Conservation (phyloP, 345 rosid species). For the Citrus trifoliata region DNA sequence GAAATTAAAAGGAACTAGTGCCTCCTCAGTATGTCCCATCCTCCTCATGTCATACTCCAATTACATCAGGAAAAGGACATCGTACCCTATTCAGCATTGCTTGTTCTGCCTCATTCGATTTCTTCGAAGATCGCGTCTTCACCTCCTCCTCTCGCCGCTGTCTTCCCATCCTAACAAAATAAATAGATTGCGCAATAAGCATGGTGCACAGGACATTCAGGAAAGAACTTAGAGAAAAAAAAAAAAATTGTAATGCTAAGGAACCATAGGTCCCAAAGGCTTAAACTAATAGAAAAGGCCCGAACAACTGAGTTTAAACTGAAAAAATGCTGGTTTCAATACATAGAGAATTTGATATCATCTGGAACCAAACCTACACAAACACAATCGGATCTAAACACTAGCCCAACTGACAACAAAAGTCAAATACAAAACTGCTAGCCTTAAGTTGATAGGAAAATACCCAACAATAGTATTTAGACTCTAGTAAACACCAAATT, state of each 20-base stretch:
- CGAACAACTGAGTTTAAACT: background rate
- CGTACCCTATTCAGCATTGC: constrained; percentile 71
- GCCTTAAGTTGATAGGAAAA: background rate
- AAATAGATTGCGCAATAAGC: background rate
- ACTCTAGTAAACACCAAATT: background rate
- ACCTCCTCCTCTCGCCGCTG: constrained; percentile 95
- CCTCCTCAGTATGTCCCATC: background rate
- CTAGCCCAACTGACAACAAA: background rate
- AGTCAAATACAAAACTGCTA: background rate
- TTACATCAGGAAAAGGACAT: constrained; percentile 13
- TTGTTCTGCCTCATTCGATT: constrained; percentile 77
- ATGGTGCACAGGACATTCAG: background rate
- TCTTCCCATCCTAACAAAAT: constrained; percentile 73
- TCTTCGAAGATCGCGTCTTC: constrained; percentile 77
- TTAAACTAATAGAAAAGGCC: background rate
- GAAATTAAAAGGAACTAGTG: background rate
- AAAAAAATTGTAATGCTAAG: background rate
- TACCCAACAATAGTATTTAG: background rate
- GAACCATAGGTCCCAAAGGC: background rate
- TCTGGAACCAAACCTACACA: background rate
- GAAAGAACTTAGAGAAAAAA: background rate
- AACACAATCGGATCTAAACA: background rate
- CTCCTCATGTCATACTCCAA: constrained; percentile 1
- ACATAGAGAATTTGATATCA: background rate
- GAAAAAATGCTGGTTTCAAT: background rate